Evolutionary conservation across 2,329 filamentous ascomycete genomes (phyloP).

Genomic region (Metarhizium guizhouense): DNA sequence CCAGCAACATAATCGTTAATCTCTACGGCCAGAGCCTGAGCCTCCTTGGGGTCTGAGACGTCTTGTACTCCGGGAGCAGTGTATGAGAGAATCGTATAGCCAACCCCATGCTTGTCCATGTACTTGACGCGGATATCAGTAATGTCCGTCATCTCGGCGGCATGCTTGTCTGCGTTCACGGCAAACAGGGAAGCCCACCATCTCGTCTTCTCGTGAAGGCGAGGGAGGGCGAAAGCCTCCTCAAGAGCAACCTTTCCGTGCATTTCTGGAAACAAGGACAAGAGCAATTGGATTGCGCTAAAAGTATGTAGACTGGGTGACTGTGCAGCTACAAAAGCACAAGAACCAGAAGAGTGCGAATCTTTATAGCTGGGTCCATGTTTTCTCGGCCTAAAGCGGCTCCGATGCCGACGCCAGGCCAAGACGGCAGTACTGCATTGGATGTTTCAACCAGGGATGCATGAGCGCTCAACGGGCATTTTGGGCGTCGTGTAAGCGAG

Average conservation of each 20-base stretch:
- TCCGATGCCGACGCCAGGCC: background rate
- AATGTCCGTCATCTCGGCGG: conserved; percentile 40
- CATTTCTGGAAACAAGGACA: conserved; percentile 27
- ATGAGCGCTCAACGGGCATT: no score
- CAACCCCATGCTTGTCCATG: conserved; percentile 37
- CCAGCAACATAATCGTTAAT: conserved; percentile 32
- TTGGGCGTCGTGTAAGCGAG: no score
- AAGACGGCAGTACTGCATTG: background rate
- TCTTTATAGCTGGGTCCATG: background rate
- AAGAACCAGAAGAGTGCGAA: background rate
- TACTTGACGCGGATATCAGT: conserved; percentile 31
- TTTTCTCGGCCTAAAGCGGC: background rate
- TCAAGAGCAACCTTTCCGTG: conserved; percentile 53
- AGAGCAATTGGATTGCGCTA: background rate
- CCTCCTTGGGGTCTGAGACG: conserved; percentile 30
- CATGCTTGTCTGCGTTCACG: conserved; percentile 48
- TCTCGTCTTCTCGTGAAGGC: conserved; percentile 46
- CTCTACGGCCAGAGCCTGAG: conserved; percentile 31
- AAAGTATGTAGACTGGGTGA: background rate
- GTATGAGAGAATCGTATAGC: conserved; percentile 38
- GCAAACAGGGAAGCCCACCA: conserved; percentile 56
- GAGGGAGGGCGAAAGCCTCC: conserved; percentile 52
- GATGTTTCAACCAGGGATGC: no score
- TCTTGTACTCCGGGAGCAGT: conserved; percentile 41
- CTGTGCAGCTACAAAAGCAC: background rate